Conservation (phyloP, 2,329 filamentous ascomycete species). For the Talaromyces sp. region DNA sequence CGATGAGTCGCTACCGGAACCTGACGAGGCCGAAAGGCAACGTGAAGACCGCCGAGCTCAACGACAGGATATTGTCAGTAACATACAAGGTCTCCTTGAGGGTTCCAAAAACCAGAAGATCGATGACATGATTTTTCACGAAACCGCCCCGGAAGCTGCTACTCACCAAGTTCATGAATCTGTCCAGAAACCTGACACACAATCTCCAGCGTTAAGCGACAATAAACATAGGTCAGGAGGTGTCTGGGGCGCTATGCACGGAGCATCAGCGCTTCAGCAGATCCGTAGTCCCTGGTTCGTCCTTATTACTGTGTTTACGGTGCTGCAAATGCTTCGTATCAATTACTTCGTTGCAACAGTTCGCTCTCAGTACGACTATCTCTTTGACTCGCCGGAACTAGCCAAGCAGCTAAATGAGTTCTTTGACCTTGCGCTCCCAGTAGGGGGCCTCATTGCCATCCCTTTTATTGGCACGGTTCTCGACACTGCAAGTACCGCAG, state of each 20-base stretch:
- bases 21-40: constrained; percentile 42
- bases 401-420: constrained; percentile 72
- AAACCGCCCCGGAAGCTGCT: constrained; percentile 4
- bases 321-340: constrained; percentile 72
- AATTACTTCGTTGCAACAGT: constrained; percentile 92
- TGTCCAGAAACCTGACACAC: constrained; percentile 25
- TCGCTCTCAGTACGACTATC: constrained; percentile 70
- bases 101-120: constrained; percentile 14
- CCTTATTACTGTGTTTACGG: constrained; percentile 74
- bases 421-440: constrained; percentile 78
- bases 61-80: constrained; percentile 59
- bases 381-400: constrained; percentile 58
- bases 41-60: constrained; percentile 54
- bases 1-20: constrained; percentile 51
- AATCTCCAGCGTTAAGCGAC: constrained; percentile 2
- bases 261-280: constrained; percentile 64
- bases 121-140: constrained; percentile 19
- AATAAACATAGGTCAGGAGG: constrained; percentile 40
- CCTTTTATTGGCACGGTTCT: constrained; percentile 80
- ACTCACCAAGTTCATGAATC: constrained; percentile 7
- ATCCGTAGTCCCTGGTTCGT: constrained; percentile 78
- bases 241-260: constrained; percentile 83
- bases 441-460: constrained; percentile 77
- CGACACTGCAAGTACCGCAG: constrained; percentile 67
- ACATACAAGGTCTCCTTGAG: constrained; percentile 70